Percentiles rank a stretch among this genome's conserved stretches.
Conservation (phyloP, 805 yeast genomes). For the Candida odintsovae region DNA sequence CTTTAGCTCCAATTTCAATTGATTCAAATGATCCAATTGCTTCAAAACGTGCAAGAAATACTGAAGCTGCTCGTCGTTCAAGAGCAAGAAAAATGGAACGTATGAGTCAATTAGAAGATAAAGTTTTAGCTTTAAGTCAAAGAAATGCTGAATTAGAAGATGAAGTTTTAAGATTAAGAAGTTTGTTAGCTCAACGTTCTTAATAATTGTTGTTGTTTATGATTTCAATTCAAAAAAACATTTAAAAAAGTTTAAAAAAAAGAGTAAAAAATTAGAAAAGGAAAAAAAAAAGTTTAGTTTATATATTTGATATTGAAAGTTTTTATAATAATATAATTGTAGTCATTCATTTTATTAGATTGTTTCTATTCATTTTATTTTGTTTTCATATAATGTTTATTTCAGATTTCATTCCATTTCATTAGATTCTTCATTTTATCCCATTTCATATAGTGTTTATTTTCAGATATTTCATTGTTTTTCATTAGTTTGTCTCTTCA, state of each 20-base stretch:
- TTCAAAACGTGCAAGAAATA: constrained; percentile 89
- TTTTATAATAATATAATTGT: background rate
- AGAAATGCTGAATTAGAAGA: constrained; percentile 55
- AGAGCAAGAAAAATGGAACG: constrained; percentile 90
- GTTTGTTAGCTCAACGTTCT: constrained; percentile 31
- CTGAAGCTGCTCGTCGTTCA: constrained; percentile 93
- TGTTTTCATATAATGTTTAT: too few relatives aligned
- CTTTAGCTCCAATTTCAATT: constrained; percentile 64
- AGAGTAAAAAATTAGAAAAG: background rate
- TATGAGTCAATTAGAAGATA: constrained; percentile 74
- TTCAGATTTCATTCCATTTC: too few relatives aligned
- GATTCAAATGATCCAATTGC: constrained; percentile 60
- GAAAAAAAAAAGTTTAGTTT: background rate
- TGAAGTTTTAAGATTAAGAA: constrained; percentile 59
- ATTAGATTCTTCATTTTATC: too few relatives aligned
- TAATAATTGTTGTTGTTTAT: background rate
- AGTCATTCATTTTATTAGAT: too few relatives aligned
- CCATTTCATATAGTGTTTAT: too few relatives aligned
- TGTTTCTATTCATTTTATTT: too few relatives aligned
- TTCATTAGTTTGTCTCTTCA: too few relatives aligned
- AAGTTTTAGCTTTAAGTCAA: constrained; percentile 57
- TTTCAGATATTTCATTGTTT: too few relatives aligned
- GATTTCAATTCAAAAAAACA: background rate
- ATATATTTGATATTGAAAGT: too few relatives aligned
- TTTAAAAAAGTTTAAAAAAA: background rate